Conservation (phyloP, 2,329 filamentous ascomycete genomes). For the Trichoderma atroviride region DNA sequence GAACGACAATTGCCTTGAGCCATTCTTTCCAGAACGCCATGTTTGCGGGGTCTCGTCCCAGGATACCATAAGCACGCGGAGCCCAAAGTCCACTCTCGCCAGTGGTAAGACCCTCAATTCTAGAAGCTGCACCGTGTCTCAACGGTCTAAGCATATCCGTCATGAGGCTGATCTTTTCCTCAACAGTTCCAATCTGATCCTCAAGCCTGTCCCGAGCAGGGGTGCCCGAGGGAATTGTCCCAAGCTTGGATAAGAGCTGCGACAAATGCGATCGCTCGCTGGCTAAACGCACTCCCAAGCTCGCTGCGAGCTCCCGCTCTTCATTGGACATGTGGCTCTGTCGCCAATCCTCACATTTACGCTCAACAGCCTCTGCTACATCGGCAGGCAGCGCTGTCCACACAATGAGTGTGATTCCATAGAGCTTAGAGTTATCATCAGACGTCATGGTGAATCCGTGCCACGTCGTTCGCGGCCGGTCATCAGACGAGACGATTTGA, state of each 20-base stretch:
- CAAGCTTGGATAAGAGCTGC: slow-evolving; percentile 80
- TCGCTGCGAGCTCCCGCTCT: slow-evolving; percentile 89
- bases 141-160: slow-evolving; percentile 91
- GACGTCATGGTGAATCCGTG: slow-evolving; percentile 98
- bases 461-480: slow-evolving; percentile 94
- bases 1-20: slow-evolving; percentile 89
- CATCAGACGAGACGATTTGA: slow-evolving; percentile 92
- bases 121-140: slow-evolving; percentile 90
- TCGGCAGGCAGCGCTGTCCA: slow-evolving; percentile 86
- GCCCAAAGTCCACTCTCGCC: slow-evolving; percentile 97
- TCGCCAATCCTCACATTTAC: slow-evolving; percentile 81
- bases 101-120: slow-evolving; percentile 94
- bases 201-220: slow-evolving; percentile 80
- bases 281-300: slow-evolving; percentile 84
- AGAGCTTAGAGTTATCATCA: slow-evolving; percentile 86
- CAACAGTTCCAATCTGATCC: slow-evolving; percentile 91
- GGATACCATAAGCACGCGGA: slow-evolving; percentile 87
- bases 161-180: slow-evolving; percentile 97
- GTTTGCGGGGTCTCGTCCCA: slow-evolving; percentile 80
- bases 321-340: slow-evolving; percentile 86
- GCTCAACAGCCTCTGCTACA: slow-evolving; percentile 81
- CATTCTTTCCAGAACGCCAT: slow-evolving; percentile 98
- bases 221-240: slow-evolving; percentile 78
- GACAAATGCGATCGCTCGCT: slow-evolving; percentile 88
- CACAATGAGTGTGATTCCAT: slow-evolving; percentile 87